Base-by-base conservation (phyloP, 139 green algal genomes). In the Trebouxia sp. region DNA sequence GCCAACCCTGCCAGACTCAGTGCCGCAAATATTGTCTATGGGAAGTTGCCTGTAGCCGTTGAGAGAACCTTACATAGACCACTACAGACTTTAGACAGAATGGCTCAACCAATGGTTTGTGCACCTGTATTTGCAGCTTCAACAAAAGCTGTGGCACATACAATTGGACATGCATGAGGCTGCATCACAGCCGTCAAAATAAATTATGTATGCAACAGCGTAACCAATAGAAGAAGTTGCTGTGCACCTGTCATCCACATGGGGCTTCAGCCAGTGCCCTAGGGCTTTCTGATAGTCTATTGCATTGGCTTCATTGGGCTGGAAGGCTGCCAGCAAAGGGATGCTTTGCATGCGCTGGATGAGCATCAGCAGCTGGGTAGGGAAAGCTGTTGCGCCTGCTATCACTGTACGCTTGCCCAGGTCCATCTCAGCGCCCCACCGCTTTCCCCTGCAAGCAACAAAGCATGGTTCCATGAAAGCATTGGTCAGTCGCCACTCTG, bases 171-270 rank as follows among this genome's bases (percentile, higher is more conserved):
- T n/a, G 26, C 55, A 39, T 3, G 0, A 39, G n/a, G 55, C 55
- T 35, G 24, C 24, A 65, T 14, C 24, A 65, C 0, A 37, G 55
- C 55, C 35, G 20, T 17, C 50, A 58, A 17, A 58, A 6, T 58
- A 3, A 17, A 58, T 28, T 17, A 17, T 3, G 4, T 2, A 20
- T 45, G 37, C 37, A 45, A 11, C 14, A 48, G 11, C 20, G 30
- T 24, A 1, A 50, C 5, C 35, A 50, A 24, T 28, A n/a, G n/a
- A n/a, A n/a, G n/a, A n/a, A n/a, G n/a, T n/a, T n/a, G n/a, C n/a
- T n/a, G n/a, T n/a, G n/a, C 5, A 86, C 83, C 85, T 82, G 82
- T 89, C 85, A 72, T 89, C 85, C 20, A 81, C 76, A 50, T 89
- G 85, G 20, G 85, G 67, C 14, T 50, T 53, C 45, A 89, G 77